Evolutionary conservation across 768 basidiomycete species (phyloP).

Genomic region (Pleurotus djamor): DNA sequence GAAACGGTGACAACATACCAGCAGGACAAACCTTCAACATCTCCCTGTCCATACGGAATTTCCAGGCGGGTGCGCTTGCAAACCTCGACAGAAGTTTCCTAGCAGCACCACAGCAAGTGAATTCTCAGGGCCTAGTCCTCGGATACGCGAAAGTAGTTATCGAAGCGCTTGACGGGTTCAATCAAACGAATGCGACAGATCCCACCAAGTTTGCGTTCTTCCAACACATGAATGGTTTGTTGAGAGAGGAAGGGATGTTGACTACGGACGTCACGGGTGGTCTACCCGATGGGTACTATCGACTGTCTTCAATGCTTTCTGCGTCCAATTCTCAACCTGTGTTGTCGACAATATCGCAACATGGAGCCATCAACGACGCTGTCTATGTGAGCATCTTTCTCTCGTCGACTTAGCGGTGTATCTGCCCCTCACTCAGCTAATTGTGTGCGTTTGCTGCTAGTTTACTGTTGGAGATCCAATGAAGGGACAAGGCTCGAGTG

Average conservation of each 20-base stretch:
- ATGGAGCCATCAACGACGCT: neutral
- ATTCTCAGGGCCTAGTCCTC: constrained; percentile 46
- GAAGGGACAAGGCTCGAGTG: neutral
- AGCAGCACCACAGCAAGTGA: constrained; percentile 54
- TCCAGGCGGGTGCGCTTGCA: constrained; percentile 39
- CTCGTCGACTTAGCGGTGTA: neutral
- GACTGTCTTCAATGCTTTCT: neutral
- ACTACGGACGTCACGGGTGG: neutral
- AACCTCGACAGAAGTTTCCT: constrained; percentile 54
- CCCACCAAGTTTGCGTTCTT: constrained; percentile 4
- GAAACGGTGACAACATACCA: constrained; percentile 40
- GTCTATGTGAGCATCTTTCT: neutral
- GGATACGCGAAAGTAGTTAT: constrained; percentile 63
- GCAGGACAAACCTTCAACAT: constrained; percentile 50
- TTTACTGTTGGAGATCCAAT: neutral
- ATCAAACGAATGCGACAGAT: constrained; percentile 35
- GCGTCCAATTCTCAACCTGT: neutral
- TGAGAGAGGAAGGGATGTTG: neutral
- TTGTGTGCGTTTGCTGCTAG: too few species aligned
- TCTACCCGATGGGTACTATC: constrained; percentile 1
- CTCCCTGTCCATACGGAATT: constrained; percentile 39
- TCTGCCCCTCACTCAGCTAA: neutral
- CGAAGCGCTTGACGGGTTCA: constrained; percentile 40
- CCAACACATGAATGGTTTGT: neutral
- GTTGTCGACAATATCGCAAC: neutral